phyloP scores from a whole-genome alignment of 768 basidiomycete species.

The Boletus subparvulus region DNA sequence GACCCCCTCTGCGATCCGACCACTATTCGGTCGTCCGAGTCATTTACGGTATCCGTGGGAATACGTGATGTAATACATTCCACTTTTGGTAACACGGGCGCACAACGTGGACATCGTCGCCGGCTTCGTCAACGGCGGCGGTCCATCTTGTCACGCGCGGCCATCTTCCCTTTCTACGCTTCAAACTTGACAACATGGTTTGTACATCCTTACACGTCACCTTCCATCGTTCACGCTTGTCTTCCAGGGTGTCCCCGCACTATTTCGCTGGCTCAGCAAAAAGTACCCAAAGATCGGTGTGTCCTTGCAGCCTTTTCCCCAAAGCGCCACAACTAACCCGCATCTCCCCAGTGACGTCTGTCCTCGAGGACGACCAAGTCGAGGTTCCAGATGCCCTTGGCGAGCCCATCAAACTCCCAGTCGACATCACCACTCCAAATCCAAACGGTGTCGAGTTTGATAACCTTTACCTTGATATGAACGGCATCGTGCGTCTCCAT shows the following conservation, averaged over 20 bases:
- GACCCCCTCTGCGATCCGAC: neutral
- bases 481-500: slow-evolving; percentile 76
- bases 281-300: slow-evolving; percentile 97
- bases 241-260: slow-evolving; percentile 89
- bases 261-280: slow-evolving; percentile 98
- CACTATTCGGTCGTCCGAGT: neutral
- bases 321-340: neutral
- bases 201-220: neutral
- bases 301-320: slow-evolving; percentile 24
- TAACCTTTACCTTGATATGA: slow-evolving; percentile 98
- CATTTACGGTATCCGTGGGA: slow-evolving; percentile 22
- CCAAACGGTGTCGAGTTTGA: slow-evolving; percentile 97
- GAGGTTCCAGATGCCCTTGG: slow-evolving; percentile 69
- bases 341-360: slow-evolving; percentile 57
- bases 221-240: slow-evolving; percentile 1
- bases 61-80: slow-evolving; percentile 15
- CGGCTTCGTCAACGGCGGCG: slow-evolving; percentile 1
- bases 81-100: slow-evolving; percentile 6
- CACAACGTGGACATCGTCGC: neutral
- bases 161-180: neutral
- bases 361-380: slow-evolving; percentile 81
- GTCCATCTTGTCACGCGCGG: neutral
- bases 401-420: slow-evolving; percentile 63
- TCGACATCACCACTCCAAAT: slow-evolving; percentile 79
- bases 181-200: slow-evolving; percentile 20